Conservation (phyloP, 257 asterid species). For the Linaria vulgaris region DNA sequence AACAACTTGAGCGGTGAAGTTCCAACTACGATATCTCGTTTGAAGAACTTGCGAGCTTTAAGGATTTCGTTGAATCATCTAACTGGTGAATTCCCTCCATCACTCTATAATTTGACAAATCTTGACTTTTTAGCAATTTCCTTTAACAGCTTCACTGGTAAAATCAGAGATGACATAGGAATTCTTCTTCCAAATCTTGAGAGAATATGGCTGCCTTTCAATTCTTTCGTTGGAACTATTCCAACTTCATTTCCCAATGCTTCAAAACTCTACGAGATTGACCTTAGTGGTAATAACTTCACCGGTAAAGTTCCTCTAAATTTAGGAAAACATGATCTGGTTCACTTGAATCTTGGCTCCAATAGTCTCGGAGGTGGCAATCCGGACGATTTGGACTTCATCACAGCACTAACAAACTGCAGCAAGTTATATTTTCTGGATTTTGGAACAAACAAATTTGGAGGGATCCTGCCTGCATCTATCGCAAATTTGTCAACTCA, state of each 20-base stretch:
- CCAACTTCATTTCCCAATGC: conserved; percentile 43
- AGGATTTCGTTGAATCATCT: conserved; percentile 26
- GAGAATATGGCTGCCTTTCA: conserved; percentile 33
- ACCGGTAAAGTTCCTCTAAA: conserved; percentile 38
- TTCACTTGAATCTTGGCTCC: conserved; percentile 22
- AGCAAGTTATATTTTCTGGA: conserved; percentile 32
- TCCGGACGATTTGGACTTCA: conserved; percentile 33
- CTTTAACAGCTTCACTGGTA: conserved; percentile 43
- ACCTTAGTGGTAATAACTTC: conserved; percentile 39
- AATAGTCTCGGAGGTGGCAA: conserved; percentile 39
- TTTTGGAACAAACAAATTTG: conserved; percentile 37
- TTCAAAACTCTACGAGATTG: conserved; percentile 36
- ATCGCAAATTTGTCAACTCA: conserved; percentile 41
- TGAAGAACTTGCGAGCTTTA: conserved; percentile 25
- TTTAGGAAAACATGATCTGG: conserved; percentile 37
- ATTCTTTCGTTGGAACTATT: conserved; percentile 40
- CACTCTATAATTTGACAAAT: conserved; percentile 37
- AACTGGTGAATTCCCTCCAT: conserved; percentile 37
- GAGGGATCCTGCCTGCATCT: conserved; percentile 39
- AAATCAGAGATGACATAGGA: conserved; percentile 37
- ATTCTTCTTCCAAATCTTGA: conserved; percentile 34
- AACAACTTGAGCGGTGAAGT: conserved; percentile 39
- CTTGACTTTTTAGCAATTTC: conserved; percentile 31
- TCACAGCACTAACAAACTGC: conserved; percentile 42
- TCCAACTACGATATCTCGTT: conserved; percentile 30